Evolutionary conservation across 2,329 filamentous ascomycete species (phyloP), one percentile per base, ranked within the genome.

Genomic region (Alternaria sp.): DNA sequence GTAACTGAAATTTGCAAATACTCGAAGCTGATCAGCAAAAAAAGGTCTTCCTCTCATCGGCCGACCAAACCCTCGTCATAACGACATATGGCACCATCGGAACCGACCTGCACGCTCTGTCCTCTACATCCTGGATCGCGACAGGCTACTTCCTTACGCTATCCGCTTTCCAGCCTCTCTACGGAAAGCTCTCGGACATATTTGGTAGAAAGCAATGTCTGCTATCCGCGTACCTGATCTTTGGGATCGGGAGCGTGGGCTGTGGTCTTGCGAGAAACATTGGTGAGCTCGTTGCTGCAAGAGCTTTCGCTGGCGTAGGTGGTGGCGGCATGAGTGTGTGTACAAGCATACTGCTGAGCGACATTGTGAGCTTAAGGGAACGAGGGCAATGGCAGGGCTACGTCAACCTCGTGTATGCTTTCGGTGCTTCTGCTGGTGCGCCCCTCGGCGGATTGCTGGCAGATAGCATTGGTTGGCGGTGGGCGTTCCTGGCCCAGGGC

Each of bases 81-180:
- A 88, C 88, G n/a, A 89, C 86, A n/a, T 93, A 93, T 75, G 90
- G 89, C 51, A 87, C 85, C 63, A 94, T 94, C 68, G 91, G 91
- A 11, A 91, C 86, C 57, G 91, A 94, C 64, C 80, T 94, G 28
- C 83, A 91, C 52, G 90, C 91, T 1, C 82, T 94, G 53, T 92
- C 90, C 72, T 87, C 86, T 65, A 92, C 90, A 4, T 90, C 87
- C 53, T 93, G 91, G 91, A 89, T 93, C 59, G 90, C 90, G 28
- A 74, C 66, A 12, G 86, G 85, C 9, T 91, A 94, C 75, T 90
- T 93, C 69, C 82, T 94, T 53, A 92, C 91, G 1, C 79, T 92
- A 52, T 91, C 90, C 3, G 89, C 88, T 22, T 92, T 90, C 67
- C 91, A 94, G 73, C 91, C 91, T 1, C 79, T 93, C 0, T 93